Conservation (phyloP, 2,329 filamentous ascomycete species). For the Rutstroemia sp. region DNA sequence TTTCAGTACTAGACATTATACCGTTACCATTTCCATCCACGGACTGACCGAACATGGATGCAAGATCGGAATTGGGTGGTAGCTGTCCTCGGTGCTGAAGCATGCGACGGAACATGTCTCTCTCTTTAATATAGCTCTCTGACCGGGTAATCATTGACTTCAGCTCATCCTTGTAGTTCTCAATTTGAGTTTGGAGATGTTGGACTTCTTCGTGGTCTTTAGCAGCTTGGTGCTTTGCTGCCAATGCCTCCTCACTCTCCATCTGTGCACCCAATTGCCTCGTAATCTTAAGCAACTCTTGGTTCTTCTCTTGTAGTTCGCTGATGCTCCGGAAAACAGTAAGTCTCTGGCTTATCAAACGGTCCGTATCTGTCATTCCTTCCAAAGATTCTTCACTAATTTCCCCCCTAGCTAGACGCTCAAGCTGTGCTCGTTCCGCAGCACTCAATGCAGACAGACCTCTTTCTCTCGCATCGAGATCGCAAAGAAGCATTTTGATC, state of each 20-base stretch:
- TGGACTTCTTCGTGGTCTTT: conserved; percentile 67
- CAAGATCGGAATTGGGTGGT: conserved; percentile 52
- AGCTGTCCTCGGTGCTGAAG: conserved; percentile 66
- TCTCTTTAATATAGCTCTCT: conserved; percentile 89
- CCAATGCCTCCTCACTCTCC: conserved; percentile 80
- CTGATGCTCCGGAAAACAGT: conserved; percentile 80
- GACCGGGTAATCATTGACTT: conserved; percentile 74
- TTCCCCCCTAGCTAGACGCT: conserved; percentile 71
- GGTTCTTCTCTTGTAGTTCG: conserved; percentile 82
- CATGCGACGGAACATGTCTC: conserved; percentile 96
- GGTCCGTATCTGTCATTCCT: conserved; percentile 76
- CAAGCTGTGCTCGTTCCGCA: conserved; percentile 67
- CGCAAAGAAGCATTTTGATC: conserved; percentile 83
- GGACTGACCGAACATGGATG: conserved; percentile 65
- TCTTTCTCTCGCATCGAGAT: conserved; percentile 74
- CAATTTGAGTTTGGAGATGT: conserved; percentile 62
- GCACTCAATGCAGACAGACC: conserved; percentile 64
- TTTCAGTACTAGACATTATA: conserved; percentile 52
- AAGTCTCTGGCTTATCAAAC: conserved; percentile 83
- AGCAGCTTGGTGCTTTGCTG: conserved; percentile 54
- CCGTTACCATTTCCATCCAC: conserved; percentile 48
- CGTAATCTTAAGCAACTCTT: conserved; percentile 73
- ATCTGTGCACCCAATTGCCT: conserved; percentile 81
- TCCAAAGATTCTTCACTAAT: conserved; percentile 62
- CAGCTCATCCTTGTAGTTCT: conserved; percentile 78